Percentiles rank a stretch among this genome's conserved stretches.
phyloP scores from a whole-genome alignment of 75 land plant genomes.

The Pinus taeda region DNA sequence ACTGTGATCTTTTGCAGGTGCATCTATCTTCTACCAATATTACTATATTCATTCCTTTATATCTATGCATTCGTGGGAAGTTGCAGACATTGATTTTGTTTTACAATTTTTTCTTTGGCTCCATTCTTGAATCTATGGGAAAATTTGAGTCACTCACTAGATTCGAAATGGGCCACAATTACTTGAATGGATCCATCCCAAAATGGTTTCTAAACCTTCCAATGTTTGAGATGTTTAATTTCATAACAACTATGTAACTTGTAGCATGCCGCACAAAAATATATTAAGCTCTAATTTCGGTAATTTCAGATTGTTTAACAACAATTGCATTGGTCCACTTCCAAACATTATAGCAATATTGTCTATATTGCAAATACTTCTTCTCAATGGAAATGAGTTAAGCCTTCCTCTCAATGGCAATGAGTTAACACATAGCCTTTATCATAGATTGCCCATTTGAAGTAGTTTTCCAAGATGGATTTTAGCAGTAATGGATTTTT shows the following conservation, averaged over 20 bases:
- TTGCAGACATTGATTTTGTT: slow-evolving; percentile 60
- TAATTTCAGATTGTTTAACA: slow-evolving; percentile 51
- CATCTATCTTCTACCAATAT: slow-evolving; percentile 61
- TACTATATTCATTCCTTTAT: slow-evolving; percentile 59
- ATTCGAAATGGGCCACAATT: slow-evolving; percentile 58
- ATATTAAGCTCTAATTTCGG: slow-evolving; percentile 35
- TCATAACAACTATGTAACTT: slow-evolving; percentile 51
- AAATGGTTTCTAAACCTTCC: slow-evolving; percentile 17
- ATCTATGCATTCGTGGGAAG: slow-evolving; percentile 45
- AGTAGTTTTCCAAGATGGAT: slow-evolving; percentile 13
- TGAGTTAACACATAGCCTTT: too few species aligned
- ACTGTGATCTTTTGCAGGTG: slow-evolving; percentile 43
- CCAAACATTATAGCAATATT: slow-evolving; percentile 20
- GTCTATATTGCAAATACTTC: slow-evolving; percentile 19
- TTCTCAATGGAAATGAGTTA: slow-evolving; percentile 33
- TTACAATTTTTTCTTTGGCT: slow-evolving; percentile 61
- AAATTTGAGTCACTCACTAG: slow-evolving; percentile 45
- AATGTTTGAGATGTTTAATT: slow-evolving; percentile 33
- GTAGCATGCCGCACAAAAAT: slow-evolving; percentile 35
- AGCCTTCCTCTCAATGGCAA: neutral
- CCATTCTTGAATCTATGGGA: slow-evolving; percentile 68
- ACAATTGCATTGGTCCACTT: slow-evolving; percentile 4
- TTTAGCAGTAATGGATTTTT: slow-evolving; percentile 16
- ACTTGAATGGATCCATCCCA: slow-evolving; percentile 78
- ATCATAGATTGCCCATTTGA: too few species aligned